Base-by-base conservation (phyloP, 2,329 filamentous ascomycete genomes). In the Achaetomium macrosporum region DNA sequence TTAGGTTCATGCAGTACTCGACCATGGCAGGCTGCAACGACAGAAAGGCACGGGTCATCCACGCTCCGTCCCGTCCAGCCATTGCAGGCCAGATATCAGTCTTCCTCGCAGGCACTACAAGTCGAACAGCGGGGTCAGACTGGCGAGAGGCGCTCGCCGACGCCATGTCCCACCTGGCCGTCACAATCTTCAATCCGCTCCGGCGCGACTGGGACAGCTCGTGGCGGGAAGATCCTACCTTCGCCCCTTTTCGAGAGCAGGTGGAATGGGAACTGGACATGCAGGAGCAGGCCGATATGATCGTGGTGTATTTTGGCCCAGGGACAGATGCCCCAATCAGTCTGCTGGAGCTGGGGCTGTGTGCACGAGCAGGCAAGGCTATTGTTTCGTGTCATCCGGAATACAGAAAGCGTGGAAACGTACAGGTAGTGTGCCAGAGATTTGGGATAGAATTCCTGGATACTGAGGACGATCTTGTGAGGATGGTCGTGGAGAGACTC, bases 181-280 rank as follows among this genome's bases (percentile, higher is more conserved):
- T 85, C 53, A 81, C 76, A 1, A 66, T 86, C 55, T 71, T 76
- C 64, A 79, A 86, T 58, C 83, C 83, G 0, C 68, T 74, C 9
- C 75, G 81, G 1, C 53, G 68, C 5, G 73, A 79, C 62, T 86
- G 82, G 83, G 74, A 83, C 60, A 61, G 64, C 9, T 72, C 66
- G 1, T 81, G 78, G 74, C 66, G 57, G 13, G 76, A 82, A 49
- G 74, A 81, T 45, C 67, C 74, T 16, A 64, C 67, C 0, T 74
- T 75, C 53, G 56, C 58, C 2, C 71, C 68, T 0, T 85, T 79
- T 66, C 65, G 65, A 9, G 66, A 75, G 37, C 83, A 87, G 63
- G 73, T 81, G 0, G 66, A 73, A 30, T 86, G 83, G 82, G 83
- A 87, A 68, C 70, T 85, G 2, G 70, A 75, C 15, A 79, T 73